Evolutionary conservation across 257 asterid genomes (phyloP).

Genomic region (Ophiorrhiza pumila): DNA sequence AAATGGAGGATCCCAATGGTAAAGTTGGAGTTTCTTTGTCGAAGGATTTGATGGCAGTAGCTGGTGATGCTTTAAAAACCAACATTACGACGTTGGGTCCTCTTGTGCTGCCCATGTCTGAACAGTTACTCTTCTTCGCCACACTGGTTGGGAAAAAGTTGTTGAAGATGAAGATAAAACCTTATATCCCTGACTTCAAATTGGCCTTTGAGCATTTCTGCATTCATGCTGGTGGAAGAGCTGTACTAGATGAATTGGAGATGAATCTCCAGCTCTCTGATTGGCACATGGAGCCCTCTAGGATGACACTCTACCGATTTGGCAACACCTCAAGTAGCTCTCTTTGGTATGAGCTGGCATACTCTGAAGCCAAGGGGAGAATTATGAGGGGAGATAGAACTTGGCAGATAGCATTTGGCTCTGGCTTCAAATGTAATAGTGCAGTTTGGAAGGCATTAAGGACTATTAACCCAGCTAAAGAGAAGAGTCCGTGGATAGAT

Average conservation of each 20-base stretch:
- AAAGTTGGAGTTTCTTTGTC: slow-evolving; percentile 63
- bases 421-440: slow-evolving; percentile 82
- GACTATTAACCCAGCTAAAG: slow-evolving; percentile 44
- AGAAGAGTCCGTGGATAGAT: slow-evolving; percentile 39
- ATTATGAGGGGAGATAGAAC: slow-evolving; percentile 75
- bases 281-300: slow-evolving; percentile 84
- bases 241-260: slow-evolving; percentile 75
- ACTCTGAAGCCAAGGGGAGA: slow-evolving; percentile 73
- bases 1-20: slow-evolving; percentile 60
- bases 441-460: slow-evolving; percentile 84
- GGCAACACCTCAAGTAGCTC: slow-evolving; percentile 90
- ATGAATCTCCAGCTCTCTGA: slow-evolving; percentile 64
- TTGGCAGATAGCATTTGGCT: slow-evolving; percentile 88
- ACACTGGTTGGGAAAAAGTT: slow-evolving; percentile 55
- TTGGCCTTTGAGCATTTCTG: slow-evolving; percentile 83
- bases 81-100: slow-evolving; percentile 76
- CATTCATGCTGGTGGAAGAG: slow-evolving; percentile 88
- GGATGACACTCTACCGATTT: slow-evolving; percentile 71
- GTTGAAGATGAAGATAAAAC: slow-evolving; percentile 66
- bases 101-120: slow-evolving; percentile 75
- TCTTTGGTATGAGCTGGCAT: slow-evolving; percentile 72
- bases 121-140: slow-evolving; percentile 67
- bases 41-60: slow-evolving; percentile 73
- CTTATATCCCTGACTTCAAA: slow-evolving; percentile 75
- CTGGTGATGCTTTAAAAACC: slow-evolving; percentile 71